Evolutionary conservation across 2,329 filamentous ascomycete genomes (phyloP), one percentile per base, ranked within the genome.

Genomic region (Metarhizium brunneum): DNA sequence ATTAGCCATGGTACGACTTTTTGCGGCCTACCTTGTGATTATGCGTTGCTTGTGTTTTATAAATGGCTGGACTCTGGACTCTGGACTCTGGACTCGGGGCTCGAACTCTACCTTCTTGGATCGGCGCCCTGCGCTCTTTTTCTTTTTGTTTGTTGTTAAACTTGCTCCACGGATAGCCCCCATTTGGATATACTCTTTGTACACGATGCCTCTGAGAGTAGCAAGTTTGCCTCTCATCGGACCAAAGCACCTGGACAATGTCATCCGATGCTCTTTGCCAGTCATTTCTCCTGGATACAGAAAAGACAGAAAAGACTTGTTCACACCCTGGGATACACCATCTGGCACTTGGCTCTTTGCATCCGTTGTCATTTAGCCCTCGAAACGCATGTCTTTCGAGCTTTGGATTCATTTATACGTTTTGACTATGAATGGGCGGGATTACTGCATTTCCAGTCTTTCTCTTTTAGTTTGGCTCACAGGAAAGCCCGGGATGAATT

Each of bases 141-240:
- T 61, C 56, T 61, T 25, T 25, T 25, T 25, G 25, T 25, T 55
- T 61, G 59, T 13, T 64, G 61, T 54, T 59, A 53, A 58, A 63
- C 18, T 25, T 42, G 10, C 59, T 53, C 62, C 58, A 59, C 55
- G 64, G 65, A 67, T 62, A 53, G 13, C 47, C 59, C 54, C 57
- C 51, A 56, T 49, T 42, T 52, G 55, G 55, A 56, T 58, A 62
- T 61, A 61, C 54, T 62, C 59, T 61, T 58, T 58, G 56, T 60
- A 62, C 61, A 62, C 60, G 58, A 56, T 63, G 55, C 61, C 59
- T 56, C 57, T 58, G 55, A 42, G 60, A 64, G 59, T 60, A 64
- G 65, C 63, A 68, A 66, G 62, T 64, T 63, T 66, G 65, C 65
- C 64, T 61, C 60, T 63, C 57, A 36, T 51, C 53, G 59, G 62